Evolutionary conservation across 768 basidiomycete genomes (phyloP), one percentile per base, ranked within the genome.

Genomic region (Roridomyces roridus): DNA sequence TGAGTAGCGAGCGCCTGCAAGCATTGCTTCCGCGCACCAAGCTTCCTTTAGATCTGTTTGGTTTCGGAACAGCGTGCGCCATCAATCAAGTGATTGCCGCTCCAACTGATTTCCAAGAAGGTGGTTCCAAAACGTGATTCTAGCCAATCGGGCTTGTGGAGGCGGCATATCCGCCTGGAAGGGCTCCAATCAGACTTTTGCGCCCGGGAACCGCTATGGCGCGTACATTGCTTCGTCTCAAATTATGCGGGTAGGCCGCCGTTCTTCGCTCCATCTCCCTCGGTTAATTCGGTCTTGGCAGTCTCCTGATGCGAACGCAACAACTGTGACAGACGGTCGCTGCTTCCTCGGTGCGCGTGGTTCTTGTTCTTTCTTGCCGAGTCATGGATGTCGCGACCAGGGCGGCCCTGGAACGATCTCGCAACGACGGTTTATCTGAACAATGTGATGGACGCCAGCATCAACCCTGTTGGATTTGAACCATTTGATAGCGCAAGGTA

Each of bases 101-200:
- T n/a, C 11, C 23, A 50, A 35, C 47, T 26, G 18, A 21, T 26
- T n/a, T 40, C 9, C 25, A 44, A 20, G 9, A 35, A 85, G 85
- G 3, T 87, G 81, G 82, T 87, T 88, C 62, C 80, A 87, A 61
- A 80, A 80, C 18, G 70, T 80, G 14, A 79, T 78, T 18, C 72
- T 89, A 2, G 86, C 87, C 4, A 86, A 83, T 50, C 80, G 87
- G 18, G 86, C 76, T 0, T 87, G 85, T 52, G 87, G 86, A 0
- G 88, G 87, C 3, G 86, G 85, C 0, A 76, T 88, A 15, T 80
- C 80, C 10, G 87, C 87, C 0, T 88, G 87, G 87, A 80, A 79
- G 50, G 86, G 87, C 4, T 80, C 78, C 4, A 82, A 85, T 65
- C 69, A 80, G 35, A 80, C 80, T 0, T 77, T 80, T 61, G 79